Conservation (phyloP, 768 basidiomycete genomes). For the Gymnopilus dilepis region DNA sequence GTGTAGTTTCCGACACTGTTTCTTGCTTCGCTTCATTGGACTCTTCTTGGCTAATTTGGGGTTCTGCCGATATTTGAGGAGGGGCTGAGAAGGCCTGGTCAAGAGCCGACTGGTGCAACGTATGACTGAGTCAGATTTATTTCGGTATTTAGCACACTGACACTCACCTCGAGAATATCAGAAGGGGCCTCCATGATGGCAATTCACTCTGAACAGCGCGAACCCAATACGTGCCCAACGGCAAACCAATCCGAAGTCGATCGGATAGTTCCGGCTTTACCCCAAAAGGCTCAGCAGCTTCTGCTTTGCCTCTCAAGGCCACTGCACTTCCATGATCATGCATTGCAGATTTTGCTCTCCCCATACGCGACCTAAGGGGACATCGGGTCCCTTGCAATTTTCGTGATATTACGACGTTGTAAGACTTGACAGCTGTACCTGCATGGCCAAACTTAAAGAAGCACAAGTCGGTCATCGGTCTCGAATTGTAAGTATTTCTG, state of each 20-base stretch:
- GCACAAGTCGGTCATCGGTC: neutral
- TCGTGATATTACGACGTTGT: no score
- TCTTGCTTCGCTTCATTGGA: neutral
- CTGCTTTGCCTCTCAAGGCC: no score
- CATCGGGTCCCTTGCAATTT: no score
- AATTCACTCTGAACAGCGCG: neutral
- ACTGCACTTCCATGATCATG: neutral
- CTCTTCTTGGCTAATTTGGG: conserved; percentile 16
- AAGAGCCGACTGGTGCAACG: conserved; percentile 35
- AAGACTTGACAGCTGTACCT: no score
- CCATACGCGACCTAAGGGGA: no score
- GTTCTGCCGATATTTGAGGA: conserved; percentile 24
- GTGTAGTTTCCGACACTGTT: neutral
- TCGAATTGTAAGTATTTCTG: neutral
- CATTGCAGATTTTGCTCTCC: no score
- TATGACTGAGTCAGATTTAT: conserved; percentile 6
- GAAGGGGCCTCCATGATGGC: conserved; percentile 15
- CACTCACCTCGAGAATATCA: conserved; percentile 36
- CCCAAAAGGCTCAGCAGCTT: neutral
- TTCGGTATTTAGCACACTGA: neutral
- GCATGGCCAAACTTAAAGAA: no score
- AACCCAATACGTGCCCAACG: neutral
- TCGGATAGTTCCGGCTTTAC: conserved; percentile 3
- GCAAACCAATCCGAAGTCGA: neutral
- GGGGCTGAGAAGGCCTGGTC: conserved; percentile 37